These are phyloP conservation scores for Tuber indicum DNA, from an alignment of 495 filamentous ascomycete genomes.

Conservation along the genomic window DNA sequence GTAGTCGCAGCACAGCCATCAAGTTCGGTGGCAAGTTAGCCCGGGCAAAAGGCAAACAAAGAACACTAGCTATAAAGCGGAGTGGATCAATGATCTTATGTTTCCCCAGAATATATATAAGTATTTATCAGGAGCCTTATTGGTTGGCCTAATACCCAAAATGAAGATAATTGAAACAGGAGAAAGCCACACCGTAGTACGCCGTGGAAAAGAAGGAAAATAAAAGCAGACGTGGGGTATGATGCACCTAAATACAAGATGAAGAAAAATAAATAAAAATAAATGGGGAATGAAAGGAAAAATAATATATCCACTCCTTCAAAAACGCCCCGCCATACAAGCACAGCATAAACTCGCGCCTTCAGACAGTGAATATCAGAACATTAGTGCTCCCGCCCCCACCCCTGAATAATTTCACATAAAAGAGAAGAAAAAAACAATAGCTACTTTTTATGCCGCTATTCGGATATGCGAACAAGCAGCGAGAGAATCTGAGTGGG, in stretches of 20 bases:
- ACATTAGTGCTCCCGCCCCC: background rate
- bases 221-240: background rate
- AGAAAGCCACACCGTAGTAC: background rate
- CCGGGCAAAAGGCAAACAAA: background rate
- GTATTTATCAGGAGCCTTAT: background rate
- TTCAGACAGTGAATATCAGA: background rate
- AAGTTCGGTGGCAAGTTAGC: background rate
- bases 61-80: background rate
- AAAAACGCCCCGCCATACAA: background rate
- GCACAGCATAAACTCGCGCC: background rate
- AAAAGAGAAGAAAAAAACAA: background rate
- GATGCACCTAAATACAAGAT: background rate
- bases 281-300: background rate
- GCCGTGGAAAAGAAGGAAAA: background rate
- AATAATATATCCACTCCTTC: background rate
- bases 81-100: background rate
- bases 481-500: background rate
- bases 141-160: background rate
- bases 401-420: background rate
- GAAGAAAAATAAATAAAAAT: background rate
- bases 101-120: background rate
- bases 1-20: background rate
- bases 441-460: background rate
- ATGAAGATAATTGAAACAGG: background rate
- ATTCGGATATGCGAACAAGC: background rate